phyloP scores from a whole-genome alignment of 75 land plant genomes.

The Cupressus sempervirens region DNA sequence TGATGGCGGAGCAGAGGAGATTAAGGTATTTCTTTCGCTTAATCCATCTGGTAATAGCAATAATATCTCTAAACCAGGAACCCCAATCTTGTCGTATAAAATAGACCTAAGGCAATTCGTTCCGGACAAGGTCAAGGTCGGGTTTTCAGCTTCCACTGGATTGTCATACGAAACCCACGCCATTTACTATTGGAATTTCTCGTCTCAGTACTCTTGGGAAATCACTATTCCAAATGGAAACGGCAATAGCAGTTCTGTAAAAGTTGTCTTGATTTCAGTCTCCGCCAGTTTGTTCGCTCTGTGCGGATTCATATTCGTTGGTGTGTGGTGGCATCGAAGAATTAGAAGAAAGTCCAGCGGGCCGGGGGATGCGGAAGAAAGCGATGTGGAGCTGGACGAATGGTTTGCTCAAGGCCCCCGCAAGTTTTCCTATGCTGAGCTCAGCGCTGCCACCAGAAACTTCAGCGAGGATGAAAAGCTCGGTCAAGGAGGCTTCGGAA shows the following conservation, averaged over 20 bases:
- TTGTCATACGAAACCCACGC: slow-evolving; percentile 11
- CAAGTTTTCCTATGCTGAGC: neutral
- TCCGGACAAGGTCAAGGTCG: slow-evolving; percentile 12
- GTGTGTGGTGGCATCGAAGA: neutral
- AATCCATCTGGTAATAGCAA: neutral
- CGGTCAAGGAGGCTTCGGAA: neutral
- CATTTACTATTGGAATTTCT: slow-evolving; percentile 19
- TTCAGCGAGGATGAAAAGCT: neutral
- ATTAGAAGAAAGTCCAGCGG: neutral
- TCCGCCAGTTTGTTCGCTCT: neutral
- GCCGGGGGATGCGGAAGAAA: neutral
- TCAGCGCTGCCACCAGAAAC: neutral
- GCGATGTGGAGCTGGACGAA: neutral
- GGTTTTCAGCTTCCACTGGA: slow-evolving; percentile 34
- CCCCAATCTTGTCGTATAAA: neutral
- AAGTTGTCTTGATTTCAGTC: neutral
- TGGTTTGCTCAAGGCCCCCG: neutral
- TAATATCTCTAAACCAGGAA: neutral
- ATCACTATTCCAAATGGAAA: neutral
- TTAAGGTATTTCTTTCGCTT: slow-evolving; percentile 10
- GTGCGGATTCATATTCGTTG: neutral
- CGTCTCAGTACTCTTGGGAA: neutral
- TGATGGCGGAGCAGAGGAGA: slow-evolving; percentile 5
- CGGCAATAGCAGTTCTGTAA: neutral
- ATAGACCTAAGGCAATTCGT: neutral